Base-by-base conservation (phyloP, 495 filamentous ascomycete genomes). In the Penicillium crystallinum region DNA sequence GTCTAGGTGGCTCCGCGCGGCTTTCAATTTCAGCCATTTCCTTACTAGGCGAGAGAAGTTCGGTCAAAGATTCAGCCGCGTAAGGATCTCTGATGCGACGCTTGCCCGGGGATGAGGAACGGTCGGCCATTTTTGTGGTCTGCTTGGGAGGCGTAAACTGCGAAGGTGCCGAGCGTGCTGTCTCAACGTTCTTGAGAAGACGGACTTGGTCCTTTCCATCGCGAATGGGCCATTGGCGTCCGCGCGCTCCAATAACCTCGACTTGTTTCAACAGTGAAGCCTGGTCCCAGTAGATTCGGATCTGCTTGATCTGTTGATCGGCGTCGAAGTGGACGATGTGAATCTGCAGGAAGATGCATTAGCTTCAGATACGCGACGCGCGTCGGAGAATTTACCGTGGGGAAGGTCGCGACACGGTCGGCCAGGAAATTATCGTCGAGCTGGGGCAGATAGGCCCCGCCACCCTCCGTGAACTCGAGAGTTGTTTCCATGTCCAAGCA, bases 211-310 rank as follows among this genome's bases (percentile, higher is more conserved):
- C 90, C 56, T 82, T 86, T 50, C 86, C 88, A 62, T 96, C 90
- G 53, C 85, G 87, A 68, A 98, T 92, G 17, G 93, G 93, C 93
- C 93, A 98, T 63, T 87, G 89, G 61, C 85, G 87, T 39, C 87
- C 89, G 22, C 88, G 84, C 57, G 82, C 81, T 50, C 93, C 93
- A 70, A 98, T 97, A 27, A 96, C 85, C 58, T 96, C 91, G 46
- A 97, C 81, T 64, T 92, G 86, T 70, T 93, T 97, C 53, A 98
- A 78, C 8, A 97, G 80, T 46, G 89, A 89, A 22, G 83, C 91
- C 70, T 97, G 95, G 65, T 98, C 93, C 93, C 93, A 98, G 67
- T 86, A 87, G 52, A 91, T 82, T 47, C 91, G 86, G 57, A 96
- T 85, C 61, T 89, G 87, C 55, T 79, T 70, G 67, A 98, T 96